Conservation (phyloP, 2,329 filamentous ascomycete genomes). For the Fusarium devonianum region DNA sequence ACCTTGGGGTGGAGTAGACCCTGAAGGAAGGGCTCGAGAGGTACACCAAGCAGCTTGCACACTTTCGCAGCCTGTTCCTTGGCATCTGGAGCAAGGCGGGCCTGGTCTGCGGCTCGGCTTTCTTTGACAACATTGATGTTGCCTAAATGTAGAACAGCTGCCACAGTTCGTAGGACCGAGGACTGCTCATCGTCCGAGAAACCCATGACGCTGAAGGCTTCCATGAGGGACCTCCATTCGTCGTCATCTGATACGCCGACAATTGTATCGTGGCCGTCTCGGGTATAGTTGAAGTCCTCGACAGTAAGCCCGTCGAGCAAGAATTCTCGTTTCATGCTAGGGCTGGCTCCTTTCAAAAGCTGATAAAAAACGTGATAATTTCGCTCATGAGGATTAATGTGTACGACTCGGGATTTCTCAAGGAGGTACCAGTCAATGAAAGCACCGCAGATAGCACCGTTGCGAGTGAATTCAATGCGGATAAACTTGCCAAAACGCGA, state of each 20-base stretch:
- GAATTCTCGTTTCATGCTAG: conserved; percentile 76
- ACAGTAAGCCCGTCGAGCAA: conserved; percentile 77
- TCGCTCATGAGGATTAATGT: conserved; percentile 83
- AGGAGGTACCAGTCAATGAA: conserved; percentile 99
- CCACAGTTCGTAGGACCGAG: conserved; percentile 84
- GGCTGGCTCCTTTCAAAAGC: conserved; percentile 82
- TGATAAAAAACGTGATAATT: conserved; percentile 99
- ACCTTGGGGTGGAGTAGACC: conserved; percentile 91
- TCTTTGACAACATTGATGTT: conserved; percentile 92
- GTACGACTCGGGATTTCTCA: conserved; percentile 97
- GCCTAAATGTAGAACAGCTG: conserved; percentile 90
- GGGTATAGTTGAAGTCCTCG: conserved; percentile 90
- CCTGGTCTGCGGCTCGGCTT: conserved; percentile 89
- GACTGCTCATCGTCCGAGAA: conserved; percentile 86
- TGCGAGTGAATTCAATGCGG: conserved; percentile 88
- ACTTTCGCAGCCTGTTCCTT: conserved; percentile 78
- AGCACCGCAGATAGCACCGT: conserved; percentile 90
- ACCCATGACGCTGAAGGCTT: conserved; percentile 94
- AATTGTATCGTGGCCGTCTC: conserved; percentile 90
- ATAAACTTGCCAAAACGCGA: conserved; percentile 99
- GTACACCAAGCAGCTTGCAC: conserved; percentile 84
- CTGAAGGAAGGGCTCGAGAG: conserved; percentile 83
- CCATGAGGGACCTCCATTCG: conserved; percentile 89
- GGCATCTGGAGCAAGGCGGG: conserved; percentile 78
- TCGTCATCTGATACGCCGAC: conserved; percentile 86